Base-by-base conservation (phyloP, 73 alveolate genomes). In the Paramecium bursaria region DNA sequence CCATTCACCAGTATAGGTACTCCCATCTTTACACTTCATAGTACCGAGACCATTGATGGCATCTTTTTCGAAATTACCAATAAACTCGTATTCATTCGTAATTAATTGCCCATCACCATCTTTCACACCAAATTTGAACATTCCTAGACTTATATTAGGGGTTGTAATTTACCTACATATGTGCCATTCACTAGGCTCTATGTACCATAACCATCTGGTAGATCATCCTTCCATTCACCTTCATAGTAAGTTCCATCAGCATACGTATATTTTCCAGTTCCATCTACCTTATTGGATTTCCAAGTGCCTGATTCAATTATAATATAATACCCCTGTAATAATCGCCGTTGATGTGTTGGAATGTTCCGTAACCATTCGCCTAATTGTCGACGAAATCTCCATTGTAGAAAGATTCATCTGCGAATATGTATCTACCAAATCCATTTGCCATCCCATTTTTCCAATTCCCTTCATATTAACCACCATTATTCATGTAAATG, bases 201-300 rank as follows among this genome's bases (percentile, higher is more conserved):
- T 11, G 74, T 86, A 17, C 99, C 99, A 25, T 48, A 88, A 0
- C 99, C 99, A 86, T 86, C 86, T 92, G 93, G 92, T 75, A 74
- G 47, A 75, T 94, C 95, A 29, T 94, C 73, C 21, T 74, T 91
- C 99, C 99, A 95, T 44, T 90, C 91, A 0, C 99, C 99, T 60
- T 87, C 96, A 86, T 94, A 95, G 29, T 80, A 67, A 17, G 98
- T 91, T 2, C 99, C 99, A 86, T 95, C 97, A 4, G 93, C 87
- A 60, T 55, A 94, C 19, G 46, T 52, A 51, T 86, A 86, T 75
- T 54, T 86, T 11, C 92, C 92, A 31, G 49, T 10, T 2, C 92
- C 92, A 29, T 86, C 74, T 2, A 76, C 74, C 22, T 77, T 27
- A 50, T 86, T 86, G 1, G 29, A 60, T 26, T 48, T 50, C 53